Conservation (phyloP, 2,329 filamentous ascomycete species). For the Fusarium redolens region DNA sequence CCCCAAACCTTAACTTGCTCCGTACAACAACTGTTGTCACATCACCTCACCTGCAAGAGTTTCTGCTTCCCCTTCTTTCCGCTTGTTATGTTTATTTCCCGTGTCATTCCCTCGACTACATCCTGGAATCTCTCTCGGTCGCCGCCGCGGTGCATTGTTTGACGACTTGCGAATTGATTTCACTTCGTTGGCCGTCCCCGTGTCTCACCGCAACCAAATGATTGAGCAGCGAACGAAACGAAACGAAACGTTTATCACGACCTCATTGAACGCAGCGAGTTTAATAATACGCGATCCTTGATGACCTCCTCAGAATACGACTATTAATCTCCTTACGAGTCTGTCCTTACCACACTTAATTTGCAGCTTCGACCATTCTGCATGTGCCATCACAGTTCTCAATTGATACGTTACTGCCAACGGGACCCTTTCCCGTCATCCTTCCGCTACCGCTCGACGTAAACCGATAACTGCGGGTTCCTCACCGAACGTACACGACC, state of each 20-base stretch:
- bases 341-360: slow-evolving; percentile 23
- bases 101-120: slow-evolving; percentile 7
- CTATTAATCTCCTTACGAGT: slow-evolving; percentile 4
- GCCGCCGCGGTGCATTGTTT: background rate
- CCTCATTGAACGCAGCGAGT: background rate
- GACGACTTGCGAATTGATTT: slow-evolving; percentile 11
- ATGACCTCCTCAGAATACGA: background rate
- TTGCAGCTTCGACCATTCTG: slow-evolving; percentile 23
- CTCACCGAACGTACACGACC: slow-evolving; percentile 3
- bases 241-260: slow-evolving; percentile 30
- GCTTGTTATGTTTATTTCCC: slow-evolving; percentile 15
- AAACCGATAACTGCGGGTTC: slow-evolving; percentile 1
- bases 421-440: slow-evolving; percentile 31
- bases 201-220: slow-evolving; percentile 31
- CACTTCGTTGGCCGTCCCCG: background rate
- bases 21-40: slow-evolving; percentile 35
- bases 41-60: slow-evolving; percentile 24
- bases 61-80: slow-evolving; percentile 12
- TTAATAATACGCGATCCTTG: slow-evolving; percentile 1
- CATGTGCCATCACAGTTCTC: slow-evolving; percentile 34
- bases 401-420: slow-evolving; percentile 35
- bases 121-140: background rate
- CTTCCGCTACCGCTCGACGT: slow-evolving; percentile 18
- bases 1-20: slow-evolving; percentile 40
- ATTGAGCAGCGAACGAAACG: slow-evolving; percentile 19